Conservation (phyloP, 805 yeast genomes). For the Schwanniomyces occidentalis region DNA sequence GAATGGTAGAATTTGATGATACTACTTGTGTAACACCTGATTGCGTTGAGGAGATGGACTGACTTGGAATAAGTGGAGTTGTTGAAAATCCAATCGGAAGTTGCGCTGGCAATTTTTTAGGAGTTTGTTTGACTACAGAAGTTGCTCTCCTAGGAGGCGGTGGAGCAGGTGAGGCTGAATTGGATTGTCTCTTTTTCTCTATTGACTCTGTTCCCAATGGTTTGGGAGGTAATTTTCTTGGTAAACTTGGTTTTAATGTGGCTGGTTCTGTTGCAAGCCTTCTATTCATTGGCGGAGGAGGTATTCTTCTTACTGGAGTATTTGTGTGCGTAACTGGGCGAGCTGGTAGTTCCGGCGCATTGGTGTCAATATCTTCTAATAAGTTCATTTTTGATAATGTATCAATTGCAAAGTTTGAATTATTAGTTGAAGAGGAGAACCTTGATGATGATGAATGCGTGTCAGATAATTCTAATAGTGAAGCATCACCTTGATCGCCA, state of each 20-base stretch:
- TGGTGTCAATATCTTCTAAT: slow-evolving; percentile 26
- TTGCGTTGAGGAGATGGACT: slow-evolving; percentile 31
- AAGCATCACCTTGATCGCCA: slow-evolving; percentile 17
- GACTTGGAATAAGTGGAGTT: slow-evolving; percentile 40
- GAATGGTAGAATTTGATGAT: slow-evolving; percentile 12
- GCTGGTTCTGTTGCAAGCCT: too few relatives aligned
- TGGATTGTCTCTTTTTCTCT: slow-evolving; percentile 3
- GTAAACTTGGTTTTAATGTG: neutral
- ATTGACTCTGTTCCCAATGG: slow-evolving; percentile 10
- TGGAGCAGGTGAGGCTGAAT: slow-evolving; percentile 23
- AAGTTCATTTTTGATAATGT: slow-evolving; percentile 37
- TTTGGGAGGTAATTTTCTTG: slow-evolving; percentile 20
- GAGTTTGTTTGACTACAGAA: too few relatives aligned
- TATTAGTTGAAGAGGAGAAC: slow-evolving; percentile 9
- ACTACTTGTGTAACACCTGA: slow-evolving; percentile 7
- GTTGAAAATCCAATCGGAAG: slow-evolving; percentile 37
- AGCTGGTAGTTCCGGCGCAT: slow-evolving; percentile 23
- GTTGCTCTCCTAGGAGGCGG: slow-evolving; percentile 17
- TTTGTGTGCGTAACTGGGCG: slow-evolving; percentile 11
- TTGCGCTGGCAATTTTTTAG: slow-evolving; percentile 14
- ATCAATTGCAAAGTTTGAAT: slow-evolving; percentile 23
- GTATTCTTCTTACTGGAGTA: slow-evolving; percentile 25
- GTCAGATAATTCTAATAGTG: slow-evolving; percentile 9
- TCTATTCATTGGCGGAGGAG: slow-evolving; percentile 31
- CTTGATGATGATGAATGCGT: slow-evolving; percentile 8